These are phyloP conservation scores for Mycena belliarum DNA, from an alignment of 768 basidiomycete genomes.

Conservation along the genomic window DNA sequence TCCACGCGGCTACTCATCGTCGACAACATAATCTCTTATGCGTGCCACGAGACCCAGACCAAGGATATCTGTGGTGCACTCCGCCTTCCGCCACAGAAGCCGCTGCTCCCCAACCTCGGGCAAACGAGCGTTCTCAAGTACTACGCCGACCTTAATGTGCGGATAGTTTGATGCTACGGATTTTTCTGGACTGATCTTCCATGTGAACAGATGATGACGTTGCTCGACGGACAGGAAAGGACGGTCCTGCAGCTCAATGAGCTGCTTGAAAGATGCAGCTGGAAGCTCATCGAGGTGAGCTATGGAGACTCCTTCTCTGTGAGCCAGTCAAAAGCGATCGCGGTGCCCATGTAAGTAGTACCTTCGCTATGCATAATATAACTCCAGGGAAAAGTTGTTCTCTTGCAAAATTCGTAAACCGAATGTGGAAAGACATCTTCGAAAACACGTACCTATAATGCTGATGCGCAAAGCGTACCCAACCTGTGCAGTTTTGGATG, in stretches of 20 bases:
- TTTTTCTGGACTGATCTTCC: too few relatives aligned
- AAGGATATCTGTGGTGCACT: not conserved
- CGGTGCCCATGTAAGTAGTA: not conserved
- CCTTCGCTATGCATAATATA: too few relatives aligned
- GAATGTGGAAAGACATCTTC: too few relatives aligned
- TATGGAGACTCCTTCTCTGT: slow-evolving; percentile 3
- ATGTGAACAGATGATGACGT: not conserved
- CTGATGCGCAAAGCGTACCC: too few relatives aligned
- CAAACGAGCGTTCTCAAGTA: not conserved
- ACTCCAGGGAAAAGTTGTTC: too few relatives aligned
- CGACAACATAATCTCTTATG: not conserved
- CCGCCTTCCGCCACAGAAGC: not conserved
- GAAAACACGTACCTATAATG: too few relatives aligned
- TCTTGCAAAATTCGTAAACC: too few relatives aligned
- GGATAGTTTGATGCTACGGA: not conserved
- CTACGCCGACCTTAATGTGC: not conserved
- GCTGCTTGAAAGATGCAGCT: not conserved
- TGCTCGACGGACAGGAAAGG: slow-evolving; percentile 1
- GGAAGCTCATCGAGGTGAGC: slow-evolving; percentile 4
- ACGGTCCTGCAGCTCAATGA: not conserved
- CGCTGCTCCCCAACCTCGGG: not conserved
- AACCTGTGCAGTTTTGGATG: too few relatives aligned
- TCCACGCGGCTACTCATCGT: not conserved
- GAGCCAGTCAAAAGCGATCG: slow-evolving; percentile 2
- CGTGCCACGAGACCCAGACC: not conserved